Conservation (phyloP, 1,284 basidiomycete genomes). For the Naganishia albida region DNA sequence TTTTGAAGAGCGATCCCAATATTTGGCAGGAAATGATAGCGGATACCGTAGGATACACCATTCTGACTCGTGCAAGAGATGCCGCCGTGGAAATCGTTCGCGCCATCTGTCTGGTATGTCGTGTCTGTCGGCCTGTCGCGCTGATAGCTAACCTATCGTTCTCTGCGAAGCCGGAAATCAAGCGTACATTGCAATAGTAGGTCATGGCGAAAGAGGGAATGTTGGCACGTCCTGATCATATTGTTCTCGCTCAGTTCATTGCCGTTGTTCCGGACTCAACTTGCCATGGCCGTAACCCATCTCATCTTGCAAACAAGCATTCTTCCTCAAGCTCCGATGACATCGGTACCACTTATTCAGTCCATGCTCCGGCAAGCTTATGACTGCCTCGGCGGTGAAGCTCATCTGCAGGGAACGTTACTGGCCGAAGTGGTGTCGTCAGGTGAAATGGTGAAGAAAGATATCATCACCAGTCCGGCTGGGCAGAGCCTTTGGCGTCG, state of each 20-base stretch:
- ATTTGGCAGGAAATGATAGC: slow-evolving; percentile 47
- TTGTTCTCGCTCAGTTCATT: slow-evolving; percentile 39
- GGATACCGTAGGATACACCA: slow-evolving; percentile 44
- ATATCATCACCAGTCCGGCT: slow-evolving; percentile 20
- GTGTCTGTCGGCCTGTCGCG: not conserved
- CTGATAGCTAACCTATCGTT: no score
- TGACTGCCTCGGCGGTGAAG: slow-evolving; percentile 42
- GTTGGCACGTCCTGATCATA: not conserved
- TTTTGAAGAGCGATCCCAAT: slow-evolving; percentile 38
- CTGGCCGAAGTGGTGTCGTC: slow-evolving; percentile 18
- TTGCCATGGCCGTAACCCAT: slow-evolving; percentile 47
- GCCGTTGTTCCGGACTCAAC: slow-evolving; percentile 48
- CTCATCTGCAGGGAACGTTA: slow-evolving; percentile 37
- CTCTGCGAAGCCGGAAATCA: slow-evolving; percentile 44
- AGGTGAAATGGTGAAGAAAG: slow-evolving; percentile 25
- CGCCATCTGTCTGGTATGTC: slow-evolving; percentile 45
- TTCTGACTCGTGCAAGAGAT: slow-evolving; percentile 49
- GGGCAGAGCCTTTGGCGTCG: slow-evolving; percentile 11
- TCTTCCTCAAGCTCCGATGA: slow-evolving; percentile 40
- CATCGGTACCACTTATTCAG: slow-evolving; percentile 41
- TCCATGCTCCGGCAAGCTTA: slow-evolving; percentile 44
- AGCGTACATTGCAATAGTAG: slow-evolving; percentile 49
- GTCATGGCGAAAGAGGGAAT: slow-evolving; percentile 9
- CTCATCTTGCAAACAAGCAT: slow-evolving; percentile 40
- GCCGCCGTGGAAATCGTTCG: slow-evolving; percentile 49